Evolutionary conservation across 345 rosid species (phyloP), one percentile per base, ranked within the genome.

Genomic region (Dimocarpus longan): DNA sequence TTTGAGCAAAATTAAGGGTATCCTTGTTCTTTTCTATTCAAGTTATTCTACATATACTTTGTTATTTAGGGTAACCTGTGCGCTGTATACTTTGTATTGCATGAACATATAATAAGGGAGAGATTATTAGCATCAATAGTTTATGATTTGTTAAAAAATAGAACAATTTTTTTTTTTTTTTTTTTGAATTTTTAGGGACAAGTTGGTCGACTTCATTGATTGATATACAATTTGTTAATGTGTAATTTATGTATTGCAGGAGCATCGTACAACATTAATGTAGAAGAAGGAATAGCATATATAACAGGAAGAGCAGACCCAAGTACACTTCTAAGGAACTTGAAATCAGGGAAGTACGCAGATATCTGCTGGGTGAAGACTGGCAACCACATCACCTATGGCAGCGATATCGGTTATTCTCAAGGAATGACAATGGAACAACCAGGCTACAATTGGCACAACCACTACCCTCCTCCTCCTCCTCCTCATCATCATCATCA

Each of bases 1-100:
- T 56, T 37, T 82, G 46, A 82, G 42, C 59, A 75, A 52, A 39
- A 74, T 82, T 44, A 24, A 64, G 66, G 79, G 81, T 82, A 78
- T 63, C 37, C 10, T 28, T 43, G 13, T 12, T 32, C 15, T 64
- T 21, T 3, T 0, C 19, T 43, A 0, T 59, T 12, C 48, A 32
- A 32, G 9, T 5, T 70, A 46, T 24, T 71, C n/a, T 4, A 32
- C 37, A 32, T 32, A 3, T 32, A 32, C 37, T 32, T 32, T 32
- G 1, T 32, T 32, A 1, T 32, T 32, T 32, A 32, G 37, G 37
- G 37, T 32, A 32, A 32, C 37, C 37, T 32, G 37, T 32, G 37
- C 37, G 2, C 3, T 2, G 37, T 3, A 32, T 32, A 32, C 37
- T 32, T 32, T 32, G 37, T 32, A 32, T 32, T 32, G 37, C 37